These are phyloP conservation scores for Ustilago tritici DNA, from an alignment of 1,284 basidiomycete species.

Conservation along the genomic window DNA sequence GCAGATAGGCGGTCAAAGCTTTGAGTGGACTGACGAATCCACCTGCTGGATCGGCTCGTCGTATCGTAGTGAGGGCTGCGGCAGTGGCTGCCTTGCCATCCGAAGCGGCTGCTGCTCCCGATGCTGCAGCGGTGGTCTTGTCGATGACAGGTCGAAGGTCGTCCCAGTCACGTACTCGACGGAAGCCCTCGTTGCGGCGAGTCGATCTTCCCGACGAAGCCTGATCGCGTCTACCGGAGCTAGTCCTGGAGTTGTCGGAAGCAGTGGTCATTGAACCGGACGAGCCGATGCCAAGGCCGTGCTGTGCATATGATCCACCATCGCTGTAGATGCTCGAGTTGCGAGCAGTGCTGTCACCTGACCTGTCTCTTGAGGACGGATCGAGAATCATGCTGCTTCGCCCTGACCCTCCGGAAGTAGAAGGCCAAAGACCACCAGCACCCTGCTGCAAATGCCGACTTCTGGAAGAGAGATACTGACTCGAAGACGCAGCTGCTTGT, in stretches of 20 bases:
- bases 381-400: constrained; percentile 50
- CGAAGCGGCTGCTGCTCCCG: constrained; percentile 47
- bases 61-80: constrained; percentile 40
- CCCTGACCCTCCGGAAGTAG: constrained; percentile 10
- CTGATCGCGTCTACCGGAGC: constrained; percentile 18
- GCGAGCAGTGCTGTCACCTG: constrained; percentile 37
- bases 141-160: constrained; percentile 61
- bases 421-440: constrained; percentile 32
- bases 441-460: constrained; percentile 12
- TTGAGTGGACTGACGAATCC: constrained; percentile 68
- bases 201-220: constrained; percentile 25
- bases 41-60: constrained; percentile 66
- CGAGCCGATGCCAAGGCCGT: constrained; percentile 43
- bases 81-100: constrained; percentile 53
- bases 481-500: constrained; percentile 13
- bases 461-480: constrained; percentile 22
- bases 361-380: constrained; percentile 20
- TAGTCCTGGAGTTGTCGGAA: constrained; percentile 48
- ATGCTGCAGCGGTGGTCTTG: constrained; percentile 43
- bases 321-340: constrained; percentile 45
- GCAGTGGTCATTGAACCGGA: constrained; percentile 43
- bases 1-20: constrained; percentile 67
- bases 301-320: constrained; percentile 28
- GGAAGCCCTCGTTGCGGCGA: constrained; percentile 57
- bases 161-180: constrained; percentile 60